phyloP scores from a whole-genome alignment of 225 moss, liverwort and hornwort species.

The Takakia lepidozioides region DNA sequence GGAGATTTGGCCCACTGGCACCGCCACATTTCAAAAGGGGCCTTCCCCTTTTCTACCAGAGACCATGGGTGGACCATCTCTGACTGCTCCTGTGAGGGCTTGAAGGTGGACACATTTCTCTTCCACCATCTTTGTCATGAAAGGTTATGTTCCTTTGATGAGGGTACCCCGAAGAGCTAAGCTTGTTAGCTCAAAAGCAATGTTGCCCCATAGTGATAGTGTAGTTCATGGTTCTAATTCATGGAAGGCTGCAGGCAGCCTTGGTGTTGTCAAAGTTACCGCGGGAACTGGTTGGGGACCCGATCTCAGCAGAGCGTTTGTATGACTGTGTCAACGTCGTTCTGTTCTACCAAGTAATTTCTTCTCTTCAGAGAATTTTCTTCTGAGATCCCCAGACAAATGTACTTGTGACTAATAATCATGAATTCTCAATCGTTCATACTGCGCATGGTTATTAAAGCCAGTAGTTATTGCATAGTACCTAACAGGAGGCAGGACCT shows the following conservation, averaged over 20 bases:
- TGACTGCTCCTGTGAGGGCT: slow-evolving; percentile 78
- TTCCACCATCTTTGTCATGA: background rate
- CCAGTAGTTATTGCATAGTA: too few relatives aligned
- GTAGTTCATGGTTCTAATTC: too few relatives aligned
- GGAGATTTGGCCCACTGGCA: slow-evolving; percentile 68
- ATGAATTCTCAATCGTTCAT: too few relatives aligned
- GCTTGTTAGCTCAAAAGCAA: too few relatives aligned
- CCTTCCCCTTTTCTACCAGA: slow-evolving; percentile 76
- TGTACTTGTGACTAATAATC: too few relatives aligned
- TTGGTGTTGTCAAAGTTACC: slow-evolving; percentile 60
- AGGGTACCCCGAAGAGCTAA: too few relatives aligned
- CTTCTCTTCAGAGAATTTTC: too few relatives aligned
- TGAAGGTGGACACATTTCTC: slow-evolving; percentile 45
- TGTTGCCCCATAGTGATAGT: too few relatives aligned
- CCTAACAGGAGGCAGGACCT: too few relatives aligned
- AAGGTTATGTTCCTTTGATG: too few relatives aligned
- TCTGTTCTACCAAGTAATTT: slow-evolving; percentile 84
- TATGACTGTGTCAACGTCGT: slow-evolving; percentile 77
- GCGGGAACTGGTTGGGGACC: slow-evolving; percentile 57
- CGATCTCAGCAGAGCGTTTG: slow-evolving; percentile 57
- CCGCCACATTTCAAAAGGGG: slow-evolving; percentile 89
- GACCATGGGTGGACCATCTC: slow-evolving; percentile 99
- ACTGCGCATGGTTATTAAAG: too few relatives aligned
- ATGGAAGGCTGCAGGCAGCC: slow-evolving; percentile 78
- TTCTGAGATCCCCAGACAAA: too few relatives aligned